Evolutionary conservation across 164 flowering plant genomes (phyloP).

Genomic region (Malania oleifera): DNA sequence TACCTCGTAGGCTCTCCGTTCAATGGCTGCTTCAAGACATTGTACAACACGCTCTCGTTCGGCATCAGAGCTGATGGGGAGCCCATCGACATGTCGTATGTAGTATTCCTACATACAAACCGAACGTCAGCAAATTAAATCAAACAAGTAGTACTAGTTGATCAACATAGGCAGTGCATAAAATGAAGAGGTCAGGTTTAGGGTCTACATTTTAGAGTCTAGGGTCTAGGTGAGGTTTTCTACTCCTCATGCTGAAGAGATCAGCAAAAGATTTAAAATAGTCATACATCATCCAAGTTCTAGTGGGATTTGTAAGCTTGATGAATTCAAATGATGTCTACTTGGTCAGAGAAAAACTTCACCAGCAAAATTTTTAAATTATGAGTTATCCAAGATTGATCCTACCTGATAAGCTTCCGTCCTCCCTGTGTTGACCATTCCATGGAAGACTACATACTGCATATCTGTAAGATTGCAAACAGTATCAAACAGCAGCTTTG

Average conservation of each 20-base stretch:
- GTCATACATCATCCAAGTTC: not conserved
- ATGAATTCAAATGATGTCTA: not conserved
- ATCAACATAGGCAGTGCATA: not conserved
- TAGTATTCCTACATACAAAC: slow-evolving; percentile 62
- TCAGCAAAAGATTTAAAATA: not conserved
- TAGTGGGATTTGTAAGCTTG: not conserved
- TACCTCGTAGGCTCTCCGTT: slow-evolving; percentile 82
- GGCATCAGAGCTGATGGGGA: slow-evolving; percentile 75
- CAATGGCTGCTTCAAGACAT: slow-evolving; percentile 82
- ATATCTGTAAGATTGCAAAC: slow-evolving; percentile 79
- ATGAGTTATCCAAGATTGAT: slow-evolving; percentile 3
- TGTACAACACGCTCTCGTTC: slow-evolving; percentile 39
- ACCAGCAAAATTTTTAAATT: not conserved
- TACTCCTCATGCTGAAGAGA: too few relatives aligned
- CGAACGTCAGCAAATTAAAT: not conserved
- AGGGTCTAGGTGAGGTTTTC: too few relatives aligned
- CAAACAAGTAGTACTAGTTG: not conserved
- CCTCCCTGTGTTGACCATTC: slow-evolving; percentile 48
- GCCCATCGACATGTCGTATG: slow-evolving; percentile 82
- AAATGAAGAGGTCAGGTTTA: too few relatives aligned
- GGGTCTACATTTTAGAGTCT: too few relatives aligned
- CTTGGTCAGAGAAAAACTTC: not conserved
- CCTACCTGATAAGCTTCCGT: slow-evolving; percentile 72
- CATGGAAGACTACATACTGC: slow-evolving; percentile 84
- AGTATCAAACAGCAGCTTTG: slow-evolving; percentile 65